Base-by-base conservation (phyloP, 2,329 filamentous ascomycete species). In the Fusarium luffae region DNA sequence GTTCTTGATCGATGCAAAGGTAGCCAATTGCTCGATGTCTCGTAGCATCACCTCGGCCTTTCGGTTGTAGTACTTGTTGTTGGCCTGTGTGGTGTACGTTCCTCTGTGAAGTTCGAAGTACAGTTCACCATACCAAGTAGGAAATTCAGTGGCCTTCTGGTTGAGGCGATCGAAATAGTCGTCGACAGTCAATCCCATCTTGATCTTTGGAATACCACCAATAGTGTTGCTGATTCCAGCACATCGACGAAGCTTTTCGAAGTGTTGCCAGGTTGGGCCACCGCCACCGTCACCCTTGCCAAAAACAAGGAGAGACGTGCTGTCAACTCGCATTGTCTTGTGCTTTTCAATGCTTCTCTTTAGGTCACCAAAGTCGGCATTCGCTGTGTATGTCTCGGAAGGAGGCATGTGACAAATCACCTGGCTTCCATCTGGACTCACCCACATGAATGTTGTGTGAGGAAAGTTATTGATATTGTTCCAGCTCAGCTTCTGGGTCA, bases 381-480 rank as follows among this genome's bases (percentile, higher is more conserved):
- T 91, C 4, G 96, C 92, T 7, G 95, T 98, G 79, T 99, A 98
- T 0, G 96, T 98, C 81, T 99, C 94, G 4, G 93, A 89, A 3
- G 96, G 96, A 5, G 94, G 90, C 96, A 99, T 99, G 77, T 99
- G 96, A 79, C 95, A 98, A 67, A 99, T 89, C 71, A 99, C 96
- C 77, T 98, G 96, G 76, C 93, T 97, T 61, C 96, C 95, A 79
- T 99, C 96, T 16, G 98, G 88, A 14, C 94, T 89, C 32, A 99
- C 94, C 96, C 96, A 99, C 80, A 97, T 97, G 85, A 99, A 99
- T 1, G 96, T 98, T 8, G 96, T 98, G 78, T 98, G 96, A 0
- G 96, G 96, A 82, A 98, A 99, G 77, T 92, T 97, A 83, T 98
- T 98, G 86, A 98, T 98, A 79, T 98, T 98, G 84, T 98, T 98